These are phyloP conservation scores for Wickerhamiella nectarea DNA, from an alignment of 805 yeast species.

Conservation along the genomic window DNA sequence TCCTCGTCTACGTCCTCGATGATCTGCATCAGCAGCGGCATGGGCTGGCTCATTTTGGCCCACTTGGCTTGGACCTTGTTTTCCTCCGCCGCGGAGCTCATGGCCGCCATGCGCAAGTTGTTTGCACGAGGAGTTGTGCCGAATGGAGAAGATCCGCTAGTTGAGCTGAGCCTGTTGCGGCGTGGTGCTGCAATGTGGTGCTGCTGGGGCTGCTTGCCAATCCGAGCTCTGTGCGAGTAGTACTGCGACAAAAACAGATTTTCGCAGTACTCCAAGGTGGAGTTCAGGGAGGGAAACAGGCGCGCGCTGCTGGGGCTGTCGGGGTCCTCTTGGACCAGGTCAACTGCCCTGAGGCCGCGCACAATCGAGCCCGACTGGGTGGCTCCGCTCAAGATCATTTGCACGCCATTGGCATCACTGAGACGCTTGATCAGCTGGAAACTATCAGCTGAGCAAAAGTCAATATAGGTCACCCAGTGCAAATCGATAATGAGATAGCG, in stretches of 20 bases:
- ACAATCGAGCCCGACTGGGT: conserved; percentile 51
- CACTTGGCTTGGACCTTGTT: conserved; percentile 20
- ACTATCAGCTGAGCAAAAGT: conserved; percentile 93
- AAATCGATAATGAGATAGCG: conserved; percentile 75
- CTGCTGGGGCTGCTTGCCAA: not conserved
- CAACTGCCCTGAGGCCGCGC: conserved; percentile 67
- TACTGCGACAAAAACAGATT: conserved; percentile 66
- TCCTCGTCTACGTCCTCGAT: conserved; percentile 30
- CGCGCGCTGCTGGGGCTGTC: conserved; percentile 30
- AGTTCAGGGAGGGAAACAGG: conserved; percentile 65
- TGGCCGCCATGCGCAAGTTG: conserved; percentile 24
- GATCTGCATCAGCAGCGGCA: conserved; percentile 50
- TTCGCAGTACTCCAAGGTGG: conserved; percentile 94
- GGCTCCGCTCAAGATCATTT: conserved; percentile 67
- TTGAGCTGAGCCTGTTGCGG: not conserved
- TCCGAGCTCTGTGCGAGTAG: conserved; percentile 28
- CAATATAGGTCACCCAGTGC: conserved; percentile 64
- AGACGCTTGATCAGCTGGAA: conserved; percentile 75
- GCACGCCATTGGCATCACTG: conserved; percentile 52
- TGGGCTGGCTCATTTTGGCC: conserved; percentile 37
- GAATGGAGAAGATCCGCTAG: conserved; percentile 1
- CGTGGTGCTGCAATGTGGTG: not conserved
- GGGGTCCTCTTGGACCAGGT: conserved; percentile 48
- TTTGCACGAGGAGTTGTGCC: conserved; percentile 21
- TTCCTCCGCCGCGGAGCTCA: conserved; percentile 24